Evolutionary conservation across 2,329 filamentous ascomycete species (phyloP).

Genomic region (Paracorniculantispora psalliotae): DNA sequence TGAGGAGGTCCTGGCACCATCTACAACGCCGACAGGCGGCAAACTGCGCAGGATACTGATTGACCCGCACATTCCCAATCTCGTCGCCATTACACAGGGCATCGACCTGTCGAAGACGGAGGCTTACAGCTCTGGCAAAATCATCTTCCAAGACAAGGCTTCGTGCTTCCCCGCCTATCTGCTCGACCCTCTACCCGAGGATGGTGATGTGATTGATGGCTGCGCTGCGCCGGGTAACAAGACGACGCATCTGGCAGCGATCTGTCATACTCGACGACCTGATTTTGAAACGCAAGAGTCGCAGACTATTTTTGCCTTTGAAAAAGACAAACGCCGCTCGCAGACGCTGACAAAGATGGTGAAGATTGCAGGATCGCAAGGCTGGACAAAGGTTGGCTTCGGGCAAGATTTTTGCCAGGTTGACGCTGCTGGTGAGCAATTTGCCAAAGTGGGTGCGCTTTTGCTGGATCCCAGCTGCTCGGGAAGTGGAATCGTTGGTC

Average conservation of each 20-base stretch:
- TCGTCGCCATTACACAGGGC: conserved; percentile 71
- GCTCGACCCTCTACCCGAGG: conserved; percentile 60
- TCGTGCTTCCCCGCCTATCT: conserved; percentile 95
- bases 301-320: conserved; percentile 66
- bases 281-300: conserved; percentile 27
- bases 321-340: conserved; percentile 67
- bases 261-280: conserved; percentile 48
- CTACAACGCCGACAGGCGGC: conserved; percentile 21
- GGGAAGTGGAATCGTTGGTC: conserved; percentile 87
- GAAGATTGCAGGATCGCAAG: conserved; percentile 64
- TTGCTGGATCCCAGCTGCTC: conserved; percentile 93
- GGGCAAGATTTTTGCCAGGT: conserved; percentile 79
- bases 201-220: conserved; percentile 81
- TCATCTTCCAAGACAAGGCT: conserved; percentile 94
- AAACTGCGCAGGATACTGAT: conserved; percentile 53
- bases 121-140: conserved; percentile 69
- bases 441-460: conserved; percentile 68
- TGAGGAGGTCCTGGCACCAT: conserved; percentile 43
- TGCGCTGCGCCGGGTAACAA: conserved; percentile 97
- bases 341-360: conserved; percentile 83
- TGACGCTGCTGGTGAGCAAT: conserved; percentile 58
- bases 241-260: conserved; percentile 84
- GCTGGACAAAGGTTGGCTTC: conserved; percentile 61
- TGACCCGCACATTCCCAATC: conserved; percentile 77
- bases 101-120: conserved; percentile 66